Evolutionary conservation across 495 filamentous ascomycete species (phyloP), one percentile per base, ranked within the genome.

Genomic region (Penicillium daleae): DNA sequence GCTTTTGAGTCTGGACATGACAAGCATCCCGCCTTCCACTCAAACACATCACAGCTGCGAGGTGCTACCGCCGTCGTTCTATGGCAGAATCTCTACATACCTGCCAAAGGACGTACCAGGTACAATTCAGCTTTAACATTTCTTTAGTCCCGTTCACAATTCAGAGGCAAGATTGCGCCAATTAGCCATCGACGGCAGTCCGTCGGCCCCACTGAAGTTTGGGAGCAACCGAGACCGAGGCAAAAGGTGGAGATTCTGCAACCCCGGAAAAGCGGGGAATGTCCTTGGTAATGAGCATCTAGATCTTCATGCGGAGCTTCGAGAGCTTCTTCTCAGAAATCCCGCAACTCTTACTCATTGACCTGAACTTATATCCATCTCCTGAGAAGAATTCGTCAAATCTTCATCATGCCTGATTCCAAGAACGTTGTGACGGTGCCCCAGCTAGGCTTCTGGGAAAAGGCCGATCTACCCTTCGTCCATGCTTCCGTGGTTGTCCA

Each of bases 361-460:
- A 50, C 12, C 12, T 29, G 42, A 15, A 27, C 7, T 17, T 24
- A 6, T 2, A 15, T 48, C 9, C 9, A 15, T 48, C 13, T 12
- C 4, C 4, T 6, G 2, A 13, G 4, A 17, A 50, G 33, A 27
- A 29, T 56, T 27, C 15, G 12, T 7, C 54, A 42, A 32, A 15
- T 17, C n/a, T 8, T 49, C 22, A 46, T 15, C 24, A 57, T 66
- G 59, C 24, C 59, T 17, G 29, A 55, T n/a, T 46, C 40, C 44
- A 68, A 62, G 21, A 39, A 60, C 46, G 48, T 60, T 42, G 22
- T 48, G 9, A 49, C 65, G 63, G 62, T 58, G 24, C 57, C 70
- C 68, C 46, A 70, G 53, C 50, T 82, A 27, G 70, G 74, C 19
- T 57, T 79, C 33, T 74, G 74, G 76, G 80, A 82, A 60, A 77